These are phyloP conservation scores for Erigeron canadensis DNA, from an alignment of 129 eudicot genomes.

Conservation along the genomic window DNA sequence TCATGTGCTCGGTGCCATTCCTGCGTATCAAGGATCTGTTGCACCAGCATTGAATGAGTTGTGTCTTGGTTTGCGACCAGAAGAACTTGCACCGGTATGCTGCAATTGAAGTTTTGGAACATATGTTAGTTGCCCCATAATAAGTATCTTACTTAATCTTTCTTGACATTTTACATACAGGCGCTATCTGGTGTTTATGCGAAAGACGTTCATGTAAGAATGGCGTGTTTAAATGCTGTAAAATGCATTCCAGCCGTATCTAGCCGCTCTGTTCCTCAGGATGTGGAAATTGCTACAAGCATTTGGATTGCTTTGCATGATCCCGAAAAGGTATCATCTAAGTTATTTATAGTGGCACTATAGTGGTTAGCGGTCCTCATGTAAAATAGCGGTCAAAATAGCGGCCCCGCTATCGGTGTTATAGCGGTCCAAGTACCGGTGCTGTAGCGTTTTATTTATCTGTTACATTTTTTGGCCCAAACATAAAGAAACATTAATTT, in stretches of 20 bases:
- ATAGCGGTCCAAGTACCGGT: too few relatives aligned
- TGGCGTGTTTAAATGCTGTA: conserved; percentile 93
- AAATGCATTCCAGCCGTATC: conserved; percentile 96
- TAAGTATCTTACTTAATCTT: neutral
- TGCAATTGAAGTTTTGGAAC: conserved; percentile 10
- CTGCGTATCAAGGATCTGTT: conserved; percentile 85
- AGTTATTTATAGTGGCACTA: too few relatives aligned
- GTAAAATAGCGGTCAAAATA: too few relatives aligned
- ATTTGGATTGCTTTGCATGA: conserved; percentile 98
- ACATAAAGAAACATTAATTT: too few relatives aligned
- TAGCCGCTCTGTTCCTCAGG: conserved; percentile 67
- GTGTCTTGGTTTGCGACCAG: conserved; percentile 88
- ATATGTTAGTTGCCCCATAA: neutral
- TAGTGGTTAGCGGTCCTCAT: too few relatives aligned
- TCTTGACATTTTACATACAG: conserved; percentile 35
- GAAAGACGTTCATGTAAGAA: conserved; percentile 87
- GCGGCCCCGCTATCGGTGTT: too few relatives aligned
- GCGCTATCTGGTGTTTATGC: conserved; percentile 96
- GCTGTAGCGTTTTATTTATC: too few relatives aligned
- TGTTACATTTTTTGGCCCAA: too few relatives aligned
- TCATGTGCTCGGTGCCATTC: conserved; percentile 89
- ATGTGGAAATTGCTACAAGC: conserved; percentile 88
- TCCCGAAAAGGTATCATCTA: conserved; percentile 95
- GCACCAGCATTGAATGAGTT: conserved; percentile 92
- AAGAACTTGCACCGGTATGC: conserved; percentile 87